Base-by-base conservation (phyloP, 2,329 filamentous ascomycete genomes). In the Fusarium acutatum region DNA sequence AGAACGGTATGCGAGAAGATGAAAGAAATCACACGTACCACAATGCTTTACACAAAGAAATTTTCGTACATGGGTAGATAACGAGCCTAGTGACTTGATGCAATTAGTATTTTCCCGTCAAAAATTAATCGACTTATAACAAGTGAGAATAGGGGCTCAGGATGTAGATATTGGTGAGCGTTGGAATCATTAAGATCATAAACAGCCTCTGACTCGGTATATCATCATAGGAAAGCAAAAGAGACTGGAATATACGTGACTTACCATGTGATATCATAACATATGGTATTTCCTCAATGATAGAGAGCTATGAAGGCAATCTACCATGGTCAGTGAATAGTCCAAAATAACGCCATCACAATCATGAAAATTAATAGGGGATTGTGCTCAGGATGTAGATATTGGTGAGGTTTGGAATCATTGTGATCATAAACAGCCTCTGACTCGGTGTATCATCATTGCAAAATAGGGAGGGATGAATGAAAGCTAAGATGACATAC, bases 391-490 rank as follows among this genome's bases (percentile, higher is more conserved):
- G 69, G 69, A 69, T 69, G 64, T 75, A 76, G 73, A 76, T 72
- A 68, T 67, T 69, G 69, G 79, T 82, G 81, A 82, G 75, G 64
- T 75, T 81, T 80, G 74, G 77, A 84, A 84, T 83, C 81, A 84
- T 75, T 52, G 60, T 65, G 61, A 81, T 85, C 84, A 85, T 85
- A 85, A 85, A 85, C 84, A 85, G 84, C 84, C 83, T 85, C 84
- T 84, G 82, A 82, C 82, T 84, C 83, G 81, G 79, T 73, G 67
- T 79, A 82, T 78, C 76, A 84, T 84, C 83, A 84, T 82, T 66
- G 69, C 72, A 80, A 34, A 64, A 24, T 67, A 35, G 32, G 59
- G 24, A 30, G 18, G 22, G 53, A 60, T 28, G 20, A 53, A 59
- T 22, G 61, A 28, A 46, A 49, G 34, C 24, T 46, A 35, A 47